These are phyloP conservation scores for Fusarium sp. DNA, from an alignment of 2,329 filamentous ascomycete species.

Conservation along the genomic window DNA sequence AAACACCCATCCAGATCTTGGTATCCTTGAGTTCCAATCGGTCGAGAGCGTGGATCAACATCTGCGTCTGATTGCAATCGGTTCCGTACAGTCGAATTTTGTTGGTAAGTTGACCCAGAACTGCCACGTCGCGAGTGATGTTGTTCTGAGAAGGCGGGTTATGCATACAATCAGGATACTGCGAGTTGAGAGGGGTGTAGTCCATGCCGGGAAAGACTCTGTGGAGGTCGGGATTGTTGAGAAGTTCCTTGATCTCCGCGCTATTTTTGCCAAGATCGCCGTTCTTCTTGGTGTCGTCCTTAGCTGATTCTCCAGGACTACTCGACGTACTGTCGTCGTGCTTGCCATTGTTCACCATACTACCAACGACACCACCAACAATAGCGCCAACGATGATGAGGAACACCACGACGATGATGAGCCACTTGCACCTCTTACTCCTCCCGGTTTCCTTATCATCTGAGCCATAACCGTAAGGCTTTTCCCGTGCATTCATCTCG, in stretches of 20 bases:
- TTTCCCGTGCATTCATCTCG: conserved; percentile 59
- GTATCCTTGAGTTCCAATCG: conserved; percentile 75
- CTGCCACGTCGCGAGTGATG: conserved; percentile 87
- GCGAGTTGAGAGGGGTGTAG: conserved; percentile 90
- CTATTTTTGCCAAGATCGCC: conserved; percentile 79
- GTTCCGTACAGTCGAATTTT: conserved; percentile 90
- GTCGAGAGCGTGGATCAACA: conserved; percentile 85
- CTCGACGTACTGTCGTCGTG: conserved; percentile 15
- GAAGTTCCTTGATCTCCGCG: conserved; percentile 77
- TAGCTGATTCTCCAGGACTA: conserved; percentile 58
- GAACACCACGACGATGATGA: conserved; percentile 69
- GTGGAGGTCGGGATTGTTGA: conserved; percentile 84
- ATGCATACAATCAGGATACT: conserved; percentile 83
- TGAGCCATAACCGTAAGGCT: conserved; percentile 70
- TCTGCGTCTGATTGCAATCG: conserved; percentile 96
- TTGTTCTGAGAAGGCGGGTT: conserved; percentile 91
- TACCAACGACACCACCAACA: conserved; percentile 77
- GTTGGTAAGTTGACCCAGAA: conserved; percentile 89
- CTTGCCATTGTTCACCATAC: conserved; percentile 63
- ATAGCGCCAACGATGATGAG: conserved; percentile 75
- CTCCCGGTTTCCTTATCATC: conserved; percentile 64
- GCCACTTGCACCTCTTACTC: conserved; percentile 74
- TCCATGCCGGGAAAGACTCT: conserved; percentile 96
- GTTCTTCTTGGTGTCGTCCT: conserved; percentile 67
- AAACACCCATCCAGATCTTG: conserved; percentile 94